Base-by-base conservation (phyloP, 495 filamentous ascomycete species). In the Penicillium flavigenum region DNA sequence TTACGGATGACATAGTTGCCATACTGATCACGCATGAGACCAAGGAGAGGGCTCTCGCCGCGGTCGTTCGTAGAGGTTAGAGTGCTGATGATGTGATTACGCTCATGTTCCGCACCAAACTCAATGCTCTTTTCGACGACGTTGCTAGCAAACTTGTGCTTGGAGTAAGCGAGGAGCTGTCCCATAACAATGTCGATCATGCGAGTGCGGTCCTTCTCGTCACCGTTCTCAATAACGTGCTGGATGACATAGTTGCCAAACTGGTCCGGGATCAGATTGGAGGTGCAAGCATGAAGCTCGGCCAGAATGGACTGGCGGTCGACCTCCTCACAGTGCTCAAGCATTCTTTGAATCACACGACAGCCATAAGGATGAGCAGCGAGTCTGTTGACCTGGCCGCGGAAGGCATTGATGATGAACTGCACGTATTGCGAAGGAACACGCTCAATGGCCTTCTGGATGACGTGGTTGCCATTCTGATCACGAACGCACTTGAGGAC, bases 241-340 rank as follows among this genome's bases (percentile, higher is more conserved):
- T 98, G 95, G 14, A 89, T 90, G 32, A 98, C 94, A 68, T 98
- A 98, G 74, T 98, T 98, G 31, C 94, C 94, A 60, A 89, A 98
- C 64, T 93, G 89, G 64, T 98, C 91, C 3, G 86, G 82, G 51
- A 98, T 89, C 34, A 98, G 82, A 47, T 77, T 79, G 26, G 81
- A 57, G 0, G 88, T 86, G 64, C 86, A 90, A 7, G 73, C 73
- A 63, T 95, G 89, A 3, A 98, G 78, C 72, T 98, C 95, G 10
- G 79, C 73, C 49, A 97, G 82, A 8, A 98, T 84, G 4, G 76
- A 81, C 47, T 80, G 74, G 63, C 87, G 86, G 56, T 93, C 88
- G 9, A 70, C 76, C 38, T 88, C 84, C 26, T 88, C 83, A 52
- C 92, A 95, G 63, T 90, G 79, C 71, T 98, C 94, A 1, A 98